phyloP scores from a whole-genome alignment of 306 rosid genomes.

The Carpinus fangiana region DNA sequence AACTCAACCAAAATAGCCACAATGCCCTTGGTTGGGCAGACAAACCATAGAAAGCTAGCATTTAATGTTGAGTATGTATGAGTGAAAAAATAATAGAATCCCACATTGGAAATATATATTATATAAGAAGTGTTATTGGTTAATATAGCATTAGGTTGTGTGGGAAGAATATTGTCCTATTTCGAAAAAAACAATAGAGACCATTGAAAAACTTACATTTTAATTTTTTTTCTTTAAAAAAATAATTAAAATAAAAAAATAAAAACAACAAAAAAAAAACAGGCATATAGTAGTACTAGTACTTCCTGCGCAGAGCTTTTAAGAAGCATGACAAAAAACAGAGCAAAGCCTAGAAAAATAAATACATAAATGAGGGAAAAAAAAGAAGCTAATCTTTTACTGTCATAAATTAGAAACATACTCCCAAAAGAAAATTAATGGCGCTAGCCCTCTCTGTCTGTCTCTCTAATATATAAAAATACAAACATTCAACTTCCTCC shows the following conservation, averaged over 20 bases:
- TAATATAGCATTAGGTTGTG: no score
- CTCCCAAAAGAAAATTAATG: neutral
- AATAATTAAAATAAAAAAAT: no score
- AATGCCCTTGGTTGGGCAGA: neutral
- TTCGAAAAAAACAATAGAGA: neutral
- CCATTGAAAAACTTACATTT: neutral
- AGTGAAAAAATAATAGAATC: no score
- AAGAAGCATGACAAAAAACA: no score
- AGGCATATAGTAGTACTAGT: neutral
- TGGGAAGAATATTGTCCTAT: neutral
- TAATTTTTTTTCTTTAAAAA: no score
- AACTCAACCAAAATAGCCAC: neutral
- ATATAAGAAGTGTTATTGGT: no score
- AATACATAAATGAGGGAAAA: no score
- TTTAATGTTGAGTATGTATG: neutral
- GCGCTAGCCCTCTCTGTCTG: neutral
- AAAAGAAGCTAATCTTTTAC: neutral
- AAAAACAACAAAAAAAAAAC: neutral
- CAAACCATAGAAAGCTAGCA: neutral
- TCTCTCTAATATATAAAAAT: neutral
- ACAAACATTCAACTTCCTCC: neutral
- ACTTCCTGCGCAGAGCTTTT: neutral
- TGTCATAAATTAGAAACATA: neutral
- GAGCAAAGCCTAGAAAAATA: neutral
- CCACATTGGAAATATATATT: no score